Base-by-base conservation (phyloP, 1,139 yeast species). In the Saccharomyces hybrid region DNA sequence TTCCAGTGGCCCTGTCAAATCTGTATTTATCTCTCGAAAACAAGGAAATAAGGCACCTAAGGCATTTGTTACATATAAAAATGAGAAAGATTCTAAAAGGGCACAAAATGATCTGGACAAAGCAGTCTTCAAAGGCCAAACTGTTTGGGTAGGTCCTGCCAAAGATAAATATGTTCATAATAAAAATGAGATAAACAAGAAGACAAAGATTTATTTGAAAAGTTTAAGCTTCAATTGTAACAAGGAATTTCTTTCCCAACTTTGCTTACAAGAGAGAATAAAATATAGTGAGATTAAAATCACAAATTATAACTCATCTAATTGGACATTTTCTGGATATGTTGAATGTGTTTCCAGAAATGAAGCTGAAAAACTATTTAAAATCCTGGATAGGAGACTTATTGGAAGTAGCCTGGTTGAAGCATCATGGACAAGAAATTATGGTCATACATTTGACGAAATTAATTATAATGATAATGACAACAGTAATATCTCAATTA, bases 41-140 rank as follows among this genome's bases (percentile, higher is more conserved):
- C 64, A 69, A 0, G 64, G 62, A 38, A 66, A 63, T 48, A 69
- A 72, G 28, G 75, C 79, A 1, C 58, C 75, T 21, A 78, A 81
- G 80, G 77, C 79, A 2, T 69, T 78, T 50, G 69, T 78, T 6
- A 77, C 78, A 0, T 71, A 73, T 64, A 73, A 73, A 48, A 66
- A 67, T 42, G 65, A 67, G 8, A 49, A 56, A 8, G 72, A 71
- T 54, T 69, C 72, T 1, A 50, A 57, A 2, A 53, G 55, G 14
- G 72, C 76, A 2, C 63, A 71, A n/a, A 52, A 56, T 12, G 52
- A 54, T 19, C 62, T 67, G 42, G 66, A 73, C 55, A 64, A 64
- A n/a, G 57, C 62, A 11, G 48, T 52, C 2, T 71, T 65, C 42
- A 63, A 63, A 50, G 70, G 64, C 2, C 64, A 60, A 48, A 62